phyloP scores from a whole-genome alignment of 208 protist genomes.

The Crithidia brevicula region DNA sequence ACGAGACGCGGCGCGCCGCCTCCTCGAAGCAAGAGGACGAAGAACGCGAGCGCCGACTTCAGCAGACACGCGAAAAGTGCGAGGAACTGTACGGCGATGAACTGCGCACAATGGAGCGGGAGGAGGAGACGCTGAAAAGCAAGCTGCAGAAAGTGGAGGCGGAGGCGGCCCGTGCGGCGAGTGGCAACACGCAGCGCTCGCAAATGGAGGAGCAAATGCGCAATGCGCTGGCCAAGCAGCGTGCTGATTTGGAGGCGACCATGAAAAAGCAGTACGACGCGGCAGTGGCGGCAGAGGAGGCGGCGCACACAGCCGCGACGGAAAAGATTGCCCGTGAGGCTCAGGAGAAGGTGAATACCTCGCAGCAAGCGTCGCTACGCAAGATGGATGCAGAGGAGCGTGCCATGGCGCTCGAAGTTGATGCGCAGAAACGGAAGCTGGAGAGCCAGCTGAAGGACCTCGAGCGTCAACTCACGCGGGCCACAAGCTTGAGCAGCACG shows the following conservation, averaged over 20 bases:
- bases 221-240: constrained; percentile 15
- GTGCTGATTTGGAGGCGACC: constrained; percentile 11
- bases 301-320: constrained; percentile 17
- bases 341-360: constrained; percentile 13
- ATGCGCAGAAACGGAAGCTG: constrained; percentile 30
- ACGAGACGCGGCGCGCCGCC: constrained; percentile 35
- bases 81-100: constrained; percentile 48
- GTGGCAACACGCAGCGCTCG: constrained; percentile 32
- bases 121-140: constrained; percentile 37
- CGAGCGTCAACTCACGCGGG: constrained; percentile 16
- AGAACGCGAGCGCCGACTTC: constrained; percentile 26
- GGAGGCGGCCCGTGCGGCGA: constrained; percentile 27
- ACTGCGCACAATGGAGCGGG: constrained; percentile 40
- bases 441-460: constrained; percentile 34
- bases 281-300: background rate
- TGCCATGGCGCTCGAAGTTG: constrained; percentile 20
- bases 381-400: constrained; percentile 31
- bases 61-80: constrained; percentile 35
- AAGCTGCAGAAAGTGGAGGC: constrained; percentile 40
- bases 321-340: constrained; percentile 19
- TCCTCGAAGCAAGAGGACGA: constrained; percentile 15
- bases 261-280: constrained; percentile 16
- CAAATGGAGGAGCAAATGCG: constrained; percentile 29
- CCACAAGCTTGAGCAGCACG: too few species aligned
- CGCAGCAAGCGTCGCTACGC: constrained; percentile 24